A percentile compares a stretch with the other conserved stretches of the same genome.
These are phyloP conservation scores for Kwoniella bestiolae DNA, from an alignment of 768 basidiomycete genomes.

Conservation along the genomic window DNA sequence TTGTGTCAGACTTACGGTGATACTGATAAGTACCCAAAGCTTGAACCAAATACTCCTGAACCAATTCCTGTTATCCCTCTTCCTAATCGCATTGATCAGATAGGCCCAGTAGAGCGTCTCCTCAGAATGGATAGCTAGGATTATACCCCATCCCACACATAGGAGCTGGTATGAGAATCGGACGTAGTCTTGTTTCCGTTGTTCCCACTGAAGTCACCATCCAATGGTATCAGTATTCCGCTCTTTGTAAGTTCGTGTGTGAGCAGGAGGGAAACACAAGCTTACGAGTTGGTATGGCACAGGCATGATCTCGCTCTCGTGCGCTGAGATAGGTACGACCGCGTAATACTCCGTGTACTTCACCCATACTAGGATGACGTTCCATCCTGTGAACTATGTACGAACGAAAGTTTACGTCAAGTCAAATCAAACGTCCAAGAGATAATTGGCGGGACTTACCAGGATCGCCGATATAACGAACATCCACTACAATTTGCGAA, in stretches of 20 bases:
- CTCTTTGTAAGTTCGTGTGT: neutral
- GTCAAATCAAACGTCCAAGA: neutral
- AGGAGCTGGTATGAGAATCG: constrained; percentile 31
- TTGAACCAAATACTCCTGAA: constrained; percentile 43
- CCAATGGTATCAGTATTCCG: neutral
- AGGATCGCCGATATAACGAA: constrained; percentile 12
- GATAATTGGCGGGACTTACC: neutral
- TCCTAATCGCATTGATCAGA: constrained; percentile 38
- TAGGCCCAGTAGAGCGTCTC: constrained; percentile 48
- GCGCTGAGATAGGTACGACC: constrained; percentile 31
- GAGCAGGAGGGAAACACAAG: neutral
- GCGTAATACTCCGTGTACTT: constrained; percentile 49
- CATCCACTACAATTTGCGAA: constrained; percentile 12
- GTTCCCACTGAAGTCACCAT: constrained; percentile 26
- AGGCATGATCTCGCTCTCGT: constrained; percentile 32
- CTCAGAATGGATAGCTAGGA: constrained; percentile 41
- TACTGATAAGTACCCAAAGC: constrained; percentile 70
- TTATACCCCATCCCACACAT: constrained; percentile 30
- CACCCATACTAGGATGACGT: constrained; percentile 29
- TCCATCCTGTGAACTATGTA: constrained; percentile 37
- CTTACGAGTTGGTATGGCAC: constrained; percentile 37
- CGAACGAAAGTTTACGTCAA: constrained; percentile 6
- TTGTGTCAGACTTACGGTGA: constrained; percentile 74
- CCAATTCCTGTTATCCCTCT: constrained; percentile 33
- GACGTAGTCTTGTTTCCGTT: constrained; percentile 23